phyloP scores from a whole-genome alignment of 1,284 basidiomycete species.

The Prillingera fragicola region DNA sequence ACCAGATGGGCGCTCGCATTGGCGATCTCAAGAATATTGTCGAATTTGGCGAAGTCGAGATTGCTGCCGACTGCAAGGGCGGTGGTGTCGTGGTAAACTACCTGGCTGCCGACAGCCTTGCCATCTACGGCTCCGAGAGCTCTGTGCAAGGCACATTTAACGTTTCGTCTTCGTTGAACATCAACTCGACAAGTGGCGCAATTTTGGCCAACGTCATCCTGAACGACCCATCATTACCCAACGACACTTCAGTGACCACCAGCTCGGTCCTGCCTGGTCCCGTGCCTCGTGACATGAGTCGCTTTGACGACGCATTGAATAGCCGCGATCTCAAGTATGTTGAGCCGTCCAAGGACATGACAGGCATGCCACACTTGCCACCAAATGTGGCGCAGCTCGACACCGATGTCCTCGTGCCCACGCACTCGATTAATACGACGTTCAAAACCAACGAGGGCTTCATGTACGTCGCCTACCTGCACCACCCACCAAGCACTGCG shows the following conservation, averaged over 20 bases:
- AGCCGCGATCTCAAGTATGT: too few species aligned
- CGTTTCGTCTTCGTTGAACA: conserved; percentile 31
- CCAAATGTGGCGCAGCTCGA: neutral
- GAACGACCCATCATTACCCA: conserved; percentile 21
- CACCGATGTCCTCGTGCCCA: neutral
- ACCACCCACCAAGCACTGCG: conserved; percentile 33
- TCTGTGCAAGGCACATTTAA: conserved; percentile 43
- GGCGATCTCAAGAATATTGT: conserved; percentile 34
- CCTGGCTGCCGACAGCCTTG: conserved; percentile 28
- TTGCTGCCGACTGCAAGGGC: conserved; percentile 19
- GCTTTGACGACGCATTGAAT: neutral
- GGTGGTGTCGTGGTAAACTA: conserved; percentile 37
- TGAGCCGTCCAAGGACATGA: too few species aligned
- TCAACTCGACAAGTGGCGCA: conserved; percentile 40
- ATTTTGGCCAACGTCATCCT: conserved; percentile 41
- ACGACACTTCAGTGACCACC: conserved; percentile 17
- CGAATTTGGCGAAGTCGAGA: conserved; percentile 28
- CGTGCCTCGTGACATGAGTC: conserved; percentile 1
- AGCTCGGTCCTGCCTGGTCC: conserved; percentile 10
- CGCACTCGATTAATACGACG: conserved; percentile 30
- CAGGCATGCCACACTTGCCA: too few species aligned
- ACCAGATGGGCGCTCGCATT: conserved; percentile 39
- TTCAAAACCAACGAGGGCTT: conserved; percentile 40
- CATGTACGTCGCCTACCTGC: conserved; percentile 36
- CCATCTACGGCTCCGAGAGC: conserved; percentile 28